Evolutionary conservation across 495 filamentous ascomycete species (phyloP).

Genomic region (Neurospora sp.): DNA sequence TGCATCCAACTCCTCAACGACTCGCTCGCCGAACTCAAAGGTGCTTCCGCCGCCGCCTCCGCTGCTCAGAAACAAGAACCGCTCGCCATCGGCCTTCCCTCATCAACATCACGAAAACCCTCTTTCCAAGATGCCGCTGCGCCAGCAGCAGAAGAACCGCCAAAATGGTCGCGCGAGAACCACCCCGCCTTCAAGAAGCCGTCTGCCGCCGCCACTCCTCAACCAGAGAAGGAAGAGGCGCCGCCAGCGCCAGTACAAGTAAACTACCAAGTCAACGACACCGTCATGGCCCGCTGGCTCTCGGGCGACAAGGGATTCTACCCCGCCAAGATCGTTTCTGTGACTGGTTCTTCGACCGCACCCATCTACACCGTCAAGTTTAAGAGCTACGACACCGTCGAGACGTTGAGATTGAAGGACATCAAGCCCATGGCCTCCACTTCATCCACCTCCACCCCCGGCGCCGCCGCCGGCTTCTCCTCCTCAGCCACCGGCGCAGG

Average conservation of each 20-base stretch:
- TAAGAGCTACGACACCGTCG: conserved; percentile 77
- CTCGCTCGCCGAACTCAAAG: conserved; percentile 69
- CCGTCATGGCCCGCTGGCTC: conserved; percentile 79
- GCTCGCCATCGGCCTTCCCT: conserved; percentile 11
- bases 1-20: conserved; percentile 69
- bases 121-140: conserved; percentile 26
- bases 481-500: conserved; percentile 23
- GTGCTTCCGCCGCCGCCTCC: conserved; percentile 28
- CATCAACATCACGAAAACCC: not conserved
- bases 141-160: conserved; percentile 35
- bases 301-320: conserved; percentile 87
- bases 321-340: conserved; percentile 82
- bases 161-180: conserved; percentile 59
- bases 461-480: conserved; percentile 40
- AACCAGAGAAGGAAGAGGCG: conserved; percentile 39
- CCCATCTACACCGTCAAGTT: conserved; percentile 93
- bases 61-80: conserved; percentile 30
- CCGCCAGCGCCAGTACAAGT: conserved; percentile 29
- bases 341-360: conserved; percentile 77
- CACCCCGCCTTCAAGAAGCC: conserved; percentile 58
- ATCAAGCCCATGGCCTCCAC: conserved; percentile 53
- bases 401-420: conserved; percentile 75
- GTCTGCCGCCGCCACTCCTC: conserved; percentile 16
- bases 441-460: conserved; percentile 56
- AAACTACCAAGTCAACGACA: conserved; percentile 76